Percentiles rank a stretch among this genome's conserved stretches.
phyloP scores from a whole-genome alignment of 305 asterid genomes.

The Fraxinus sp. region DNA sequence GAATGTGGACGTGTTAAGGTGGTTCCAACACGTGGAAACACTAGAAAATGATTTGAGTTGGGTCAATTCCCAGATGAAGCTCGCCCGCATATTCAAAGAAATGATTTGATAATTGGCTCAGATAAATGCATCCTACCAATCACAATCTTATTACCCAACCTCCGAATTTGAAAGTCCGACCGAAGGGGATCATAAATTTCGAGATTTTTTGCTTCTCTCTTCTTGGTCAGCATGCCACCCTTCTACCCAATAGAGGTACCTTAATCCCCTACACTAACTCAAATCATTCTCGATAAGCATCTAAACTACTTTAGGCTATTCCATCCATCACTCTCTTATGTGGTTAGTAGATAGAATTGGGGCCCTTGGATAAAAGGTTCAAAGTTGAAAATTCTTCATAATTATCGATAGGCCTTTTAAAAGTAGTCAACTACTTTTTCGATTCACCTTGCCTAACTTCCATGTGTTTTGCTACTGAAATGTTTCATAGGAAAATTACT shows the following conservation, averaged over 20 bases:
- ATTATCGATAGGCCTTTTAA: neutral
- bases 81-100: neutral
- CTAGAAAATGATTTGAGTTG: neutral
- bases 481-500: neutral
- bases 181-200: neutral
- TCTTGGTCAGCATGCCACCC: neutral
- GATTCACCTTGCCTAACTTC: neutral
- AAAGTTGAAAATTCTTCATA: neutral
- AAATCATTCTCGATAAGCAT: neutral
- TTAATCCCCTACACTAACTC: neutral
- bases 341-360: neutral
- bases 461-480: neutral
- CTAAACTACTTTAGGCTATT: neutral
- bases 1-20: neutral
- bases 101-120: neutral
- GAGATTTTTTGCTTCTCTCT: neutral
- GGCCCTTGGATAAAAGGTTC: neutral
- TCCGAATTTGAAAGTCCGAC: neutral
- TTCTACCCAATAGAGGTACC: neutral
- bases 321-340: neutral
- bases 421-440: neutral
- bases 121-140: neutral
- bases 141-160: neutral
- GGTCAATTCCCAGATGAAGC: neutral
- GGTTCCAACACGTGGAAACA: neutral